These are phyloP conservation scores for Phytophthora foliorum DNA, from an alignment of 352 stramenopile species.

Conservation along the genomic window DNA sequence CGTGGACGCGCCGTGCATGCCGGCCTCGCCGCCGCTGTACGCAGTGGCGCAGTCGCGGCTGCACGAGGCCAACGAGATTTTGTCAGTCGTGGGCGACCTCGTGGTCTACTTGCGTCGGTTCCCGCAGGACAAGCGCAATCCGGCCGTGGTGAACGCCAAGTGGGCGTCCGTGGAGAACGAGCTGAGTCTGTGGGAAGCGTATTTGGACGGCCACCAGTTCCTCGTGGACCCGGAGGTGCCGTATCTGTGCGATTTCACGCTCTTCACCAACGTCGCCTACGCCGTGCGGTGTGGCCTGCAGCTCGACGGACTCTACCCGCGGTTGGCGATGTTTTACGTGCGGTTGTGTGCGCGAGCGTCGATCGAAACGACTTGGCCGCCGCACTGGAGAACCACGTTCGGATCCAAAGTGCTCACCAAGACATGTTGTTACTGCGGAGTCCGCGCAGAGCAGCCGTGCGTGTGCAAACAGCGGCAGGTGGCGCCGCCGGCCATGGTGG, in stretches of 20 bases:
- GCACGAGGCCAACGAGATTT: constrained; percentile 87
- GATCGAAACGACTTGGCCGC: constrained; percentile 84
- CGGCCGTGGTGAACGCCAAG: constrained; percentile 71
- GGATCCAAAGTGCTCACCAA: constrained; percentile 85
- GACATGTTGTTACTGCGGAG: constrained; percentile 70
- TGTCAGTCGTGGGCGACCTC: constrained; percentile 84
- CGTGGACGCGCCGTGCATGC: constrained; percentile 58
- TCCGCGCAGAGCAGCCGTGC: constrained; percentile 41
- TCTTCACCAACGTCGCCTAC: constrained; percentile 90
- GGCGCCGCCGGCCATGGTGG: constrained; percentile 17
- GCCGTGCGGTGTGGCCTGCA: constrained; percentile 86
- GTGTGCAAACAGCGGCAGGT: constrained; percentile 44
- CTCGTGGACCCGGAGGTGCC: constrained; percentile 69
- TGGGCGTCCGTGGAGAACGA: constrained; percentile 76
- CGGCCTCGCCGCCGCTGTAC: constrained; percentile 54
- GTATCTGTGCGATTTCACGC: constrained; percentile 84
- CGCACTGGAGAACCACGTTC: constrained; percentile 84
- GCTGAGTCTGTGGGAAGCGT: constrained; percentile 82
- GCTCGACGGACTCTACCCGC: constrained; percentile 83
- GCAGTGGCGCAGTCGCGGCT: constrained; percentile 80
- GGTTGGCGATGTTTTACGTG: constrained; percentile 83
- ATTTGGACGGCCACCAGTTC: constrained; percentile 70
- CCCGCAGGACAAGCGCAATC: constrained; percentile 63
- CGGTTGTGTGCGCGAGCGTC: constrained; percentile 73
- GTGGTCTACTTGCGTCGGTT: constrained; percentile 86